Evolutionary conservation across 495 filamentous ascomycete genomes (phyloP).

Genomic region (Aspergillus saccharolyticus): DNA sequence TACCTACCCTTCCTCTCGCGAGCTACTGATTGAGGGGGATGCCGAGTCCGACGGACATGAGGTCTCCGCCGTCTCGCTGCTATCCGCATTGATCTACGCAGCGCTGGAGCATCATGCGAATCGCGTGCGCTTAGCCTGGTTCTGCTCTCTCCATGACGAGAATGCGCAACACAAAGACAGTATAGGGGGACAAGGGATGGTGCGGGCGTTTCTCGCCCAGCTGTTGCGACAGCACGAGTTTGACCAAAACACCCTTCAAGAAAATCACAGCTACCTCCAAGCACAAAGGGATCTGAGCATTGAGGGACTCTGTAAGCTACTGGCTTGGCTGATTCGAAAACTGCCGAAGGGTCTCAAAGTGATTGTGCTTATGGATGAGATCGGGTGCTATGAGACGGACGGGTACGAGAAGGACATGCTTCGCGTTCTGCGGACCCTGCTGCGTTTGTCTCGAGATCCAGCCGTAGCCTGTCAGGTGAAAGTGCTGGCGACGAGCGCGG

Average conservation of each 20-base stretch:
- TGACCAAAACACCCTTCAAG: not conserved
- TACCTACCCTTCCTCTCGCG: not conserved
- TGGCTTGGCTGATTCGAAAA: not conserved
- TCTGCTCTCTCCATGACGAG: not conserved
- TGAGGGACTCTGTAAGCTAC: not conserved
- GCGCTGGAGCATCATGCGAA: not conserved
- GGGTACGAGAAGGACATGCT: not conserved
- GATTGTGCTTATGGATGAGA: not conserved
- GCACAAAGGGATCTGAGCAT: not conserved
- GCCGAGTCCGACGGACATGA: not conserved
- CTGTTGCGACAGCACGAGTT: not conserved
- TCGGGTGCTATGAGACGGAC: not conserved
- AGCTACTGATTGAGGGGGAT: not conserved
- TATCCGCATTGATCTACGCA: not conserved
- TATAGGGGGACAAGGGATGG: not conserved
- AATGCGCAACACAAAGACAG: not conserved
- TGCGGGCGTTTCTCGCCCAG: not conserved
- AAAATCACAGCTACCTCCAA: not conserved
- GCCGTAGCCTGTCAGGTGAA: not conserved
- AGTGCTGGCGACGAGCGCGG: not conserved
- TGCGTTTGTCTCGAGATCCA: not conserved
- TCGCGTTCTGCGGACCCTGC: not conserved
- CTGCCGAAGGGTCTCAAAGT: not conserved
- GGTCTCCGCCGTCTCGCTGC: not conserved
- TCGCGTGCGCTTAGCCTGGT: not conserved